These are phyloP conservation scores for Lactarius pseudohatsudake DNA, from an alignment of 768 basidiomycete genomes.

Conservation along the genomic window DNA sequence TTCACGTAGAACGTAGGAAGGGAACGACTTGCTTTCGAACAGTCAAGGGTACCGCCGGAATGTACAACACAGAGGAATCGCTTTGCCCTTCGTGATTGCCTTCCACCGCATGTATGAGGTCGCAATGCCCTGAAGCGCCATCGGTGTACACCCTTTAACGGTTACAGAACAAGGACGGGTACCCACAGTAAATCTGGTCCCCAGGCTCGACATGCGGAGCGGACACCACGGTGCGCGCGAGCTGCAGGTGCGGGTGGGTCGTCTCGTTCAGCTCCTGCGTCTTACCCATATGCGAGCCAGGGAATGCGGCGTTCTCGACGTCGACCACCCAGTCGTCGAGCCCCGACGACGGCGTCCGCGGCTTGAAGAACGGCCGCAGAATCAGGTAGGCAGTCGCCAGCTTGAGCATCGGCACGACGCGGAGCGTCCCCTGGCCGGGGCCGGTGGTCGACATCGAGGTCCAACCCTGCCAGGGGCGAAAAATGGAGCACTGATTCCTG, in stretches of 20 bases:
- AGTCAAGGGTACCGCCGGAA: constrained; percentile 68
- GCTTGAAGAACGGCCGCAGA: constrained; percentile 74
- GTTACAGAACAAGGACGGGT: neutral
- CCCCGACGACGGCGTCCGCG: constrained; percentile 37
- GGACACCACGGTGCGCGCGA: constrained; percentile 65
- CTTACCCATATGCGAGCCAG: constrained; percentile 29
- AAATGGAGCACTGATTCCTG: constrained; percentile 32
- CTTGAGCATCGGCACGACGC: constrained; percentile 64
- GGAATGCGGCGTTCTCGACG: constrained; percentile 33
- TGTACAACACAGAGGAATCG: constrained; percentile 77
- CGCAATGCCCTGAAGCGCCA: constrained; percentile 35
- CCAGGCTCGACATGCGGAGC: constrained; percentile 72
- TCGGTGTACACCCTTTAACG: neutral
- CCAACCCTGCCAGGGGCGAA: constrained; percentile 74
- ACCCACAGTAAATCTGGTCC: constrained; percentile 67
- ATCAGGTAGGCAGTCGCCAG: constrained; percentile 72
- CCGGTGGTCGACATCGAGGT: constrained; percentile 42
- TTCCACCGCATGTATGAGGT: constrained; percentile 50
- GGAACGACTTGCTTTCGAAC: constrained; percentile 40
- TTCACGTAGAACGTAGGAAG: neutral
- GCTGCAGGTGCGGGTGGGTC: constrained; percentile 65
- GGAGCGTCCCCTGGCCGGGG: constrained; percentile 67
- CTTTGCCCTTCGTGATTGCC: constrained; percentile 50
- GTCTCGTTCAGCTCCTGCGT: constrained; percentile 51
- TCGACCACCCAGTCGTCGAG: constrained; percentile 39